A percentile compares a stretch with the other conserved stretches of the same genome.
Evolutionary conservation across 805 yeast genomes (phyloP).

Genomic region (Priceomyces castillae): DNA sequence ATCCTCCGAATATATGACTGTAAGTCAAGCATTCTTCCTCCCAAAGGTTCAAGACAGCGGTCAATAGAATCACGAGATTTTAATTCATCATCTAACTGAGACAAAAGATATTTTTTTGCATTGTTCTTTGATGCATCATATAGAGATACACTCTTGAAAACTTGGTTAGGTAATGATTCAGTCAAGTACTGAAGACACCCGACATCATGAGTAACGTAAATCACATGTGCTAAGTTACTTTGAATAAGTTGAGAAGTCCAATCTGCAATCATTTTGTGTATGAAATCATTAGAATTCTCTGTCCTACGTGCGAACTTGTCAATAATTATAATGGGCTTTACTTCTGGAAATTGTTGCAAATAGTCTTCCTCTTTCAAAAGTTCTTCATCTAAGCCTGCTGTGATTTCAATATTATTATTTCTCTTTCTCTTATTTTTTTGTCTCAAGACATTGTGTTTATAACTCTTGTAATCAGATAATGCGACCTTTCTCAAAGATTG

Average conservation of each 20-base stretch:
- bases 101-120: conserved; percentile 66
- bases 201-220: conserved; percentile 82
- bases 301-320: conserved; percentile 66
- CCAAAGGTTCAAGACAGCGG: conserved; percentile 66
- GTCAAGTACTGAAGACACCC: conserved; percentile 68
- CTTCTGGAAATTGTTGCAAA: conserved; percentile 80
- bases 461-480: conserved; percentile 27
- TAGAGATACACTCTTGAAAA: conserved; percentile 68
- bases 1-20: conserved; percentile 88
- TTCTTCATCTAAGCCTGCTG: conserved; percentile 19
- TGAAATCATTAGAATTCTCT: conserved; percentile 51
- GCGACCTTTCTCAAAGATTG: conserved; percentile 72
- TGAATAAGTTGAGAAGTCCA: conserved; percentile 83
- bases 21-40: conserved; percentile 92
- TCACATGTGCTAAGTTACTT: conserved; percentile 83
- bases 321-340: conserved; percentile 80
- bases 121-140: conserved; percentile 78
- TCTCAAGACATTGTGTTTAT: conserved; percentile 21
- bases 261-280: conserved; percentile 73
- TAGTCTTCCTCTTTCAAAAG: conserved; percentile 71
- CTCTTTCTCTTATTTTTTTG: conserved; percentile 18
- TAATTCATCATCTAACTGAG: conserved; percentile 41
- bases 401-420: conserved; percentile 4
- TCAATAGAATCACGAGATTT: conserved; percentile 44
- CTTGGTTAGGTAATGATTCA: conserved; percentile 80